Conservation (phyloP, 1,284 basidiomycete species). For the Acaromyces ingoldii region DNA sequence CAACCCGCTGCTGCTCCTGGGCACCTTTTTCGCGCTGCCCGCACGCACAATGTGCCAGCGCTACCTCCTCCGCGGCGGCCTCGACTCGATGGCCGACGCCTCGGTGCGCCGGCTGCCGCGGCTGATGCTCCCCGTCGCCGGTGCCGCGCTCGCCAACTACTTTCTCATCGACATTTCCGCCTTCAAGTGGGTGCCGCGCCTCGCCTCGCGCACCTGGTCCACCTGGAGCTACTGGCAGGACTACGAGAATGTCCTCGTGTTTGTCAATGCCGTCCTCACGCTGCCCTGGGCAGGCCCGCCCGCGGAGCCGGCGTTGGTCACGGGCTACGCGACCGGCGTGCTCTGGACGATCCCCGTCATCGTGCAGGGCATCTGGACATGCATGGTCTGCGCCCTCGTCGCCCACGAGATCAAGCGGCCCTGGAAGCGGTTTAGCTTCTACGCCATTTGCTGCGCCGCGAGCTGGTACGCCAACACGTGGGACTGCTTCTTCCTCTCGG, state of each 20-base stretch:
- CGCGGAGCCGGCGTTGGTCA: conserved; percentile 24
- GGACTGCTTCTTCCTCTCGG: conserved; percentile 43
- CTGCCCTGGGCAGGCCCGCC: conserved; percentile 39
- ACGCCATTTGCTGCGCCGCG: conserved; percentile 28
- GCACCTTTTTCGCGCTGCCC: conserved; percentile 41
- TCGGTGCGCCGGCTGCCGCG: conserved; percentile 36
- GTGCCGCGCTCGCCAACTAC: conserved; percentile 37
- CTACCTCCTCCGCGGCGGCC: conserved; percentile 33
- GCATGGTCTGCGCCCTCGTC: conserved; percentile 23
- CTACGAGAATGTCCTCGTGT: conserved; percentile 36
- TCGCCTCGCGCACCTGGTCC: conserved; percentile 41
- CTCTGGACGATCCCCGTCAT: conserved; percentile 45
- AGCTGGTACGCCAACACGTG: conserved; percentile 40
- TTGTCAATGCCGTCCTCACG: conserved; percentile 31
- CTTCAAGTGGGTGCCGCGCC: conserved; percentile 38
- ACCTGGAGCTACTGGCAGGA: conserved; percentile 41
- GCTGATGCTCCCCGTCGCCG: conserved; percentile 29
- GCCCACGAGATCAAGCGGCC: conserved; percentile 31
- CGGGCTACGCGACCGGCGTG: conserved; percentile 41
- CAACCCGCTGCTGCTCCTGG: conserved; percentile 36
- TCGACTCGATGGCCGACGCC: conserved; percentile 32
- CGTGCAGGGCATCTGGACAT: conserved; percentile 32
- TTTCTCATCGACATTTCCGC: conserved; percentile 38
- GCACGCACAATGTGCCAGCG: conserved; percentile 37
- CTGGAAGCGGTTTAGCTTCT: conserved; percentile 39